phyloP scores from a whole-genome alignment of 2,329 filamentous ascomycete genomes.

The Pyricularia grisea region DNA sequence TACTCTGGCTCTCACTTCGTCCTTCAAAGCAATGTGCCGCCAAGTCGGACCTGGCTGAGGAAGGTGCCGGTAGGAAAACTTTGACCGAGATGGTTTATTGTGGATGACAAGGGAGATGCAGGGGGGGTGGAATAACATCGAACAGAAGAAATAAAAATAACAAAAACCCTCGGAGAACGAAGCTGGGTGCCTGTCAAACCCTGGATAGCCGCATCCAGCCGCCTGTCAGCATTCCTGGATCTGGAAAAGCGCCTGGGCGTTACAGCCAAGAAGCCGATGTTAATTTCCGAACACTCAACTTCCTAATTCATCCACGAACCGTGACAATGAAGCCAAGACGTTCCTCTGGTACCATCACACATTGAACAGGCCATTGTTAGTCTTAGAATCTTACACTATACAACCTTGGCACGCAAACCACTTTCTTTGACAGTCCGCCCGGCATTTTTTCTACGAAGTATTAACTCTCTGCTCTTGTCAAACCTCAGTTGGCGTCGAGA shows the following conservation, averaged over 20 bases:
- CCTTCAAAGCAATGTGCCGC: neutral
- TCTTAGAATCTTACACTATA: too few relatives aligned
- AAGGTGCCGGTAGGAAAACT: neutral
- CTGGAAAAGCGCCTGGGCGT: neutral
- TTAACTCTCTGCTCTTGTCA: neutral
- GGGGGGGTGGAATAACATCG: too few relatives aligned
- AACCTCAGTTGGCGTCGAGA: neutral
- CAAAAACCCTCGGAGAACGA: neutral
- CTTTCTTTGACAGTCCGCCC: neutral
- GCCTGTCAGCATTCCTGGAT: neutral
- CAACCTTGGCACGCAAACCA: neutral
- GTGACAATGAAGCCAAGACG: too few relatives aligned
- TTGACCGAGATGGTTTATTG: neutral
- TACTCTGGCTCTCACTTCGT: neutral
- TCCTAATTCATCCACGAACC: too few relatives aligned
- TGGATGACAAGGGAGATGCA: neutral
- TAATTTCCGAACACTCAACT: neutral
- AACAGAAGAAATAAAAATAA: neutral
- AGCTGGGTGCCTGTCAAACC: neutral
- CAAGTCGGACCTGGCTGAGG: too few relatives aligned
- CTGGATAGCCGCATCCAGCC: too few relatives aligned
- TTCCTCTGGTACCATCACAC: too few relatives aligned
- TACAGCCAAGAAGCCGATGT: neutral
- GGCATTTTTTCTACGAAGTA: neutral
- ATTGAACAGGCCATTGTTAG: too few relatives aligned